Evolutionary conservation across 306 rosid species (phyloP), one percentile per base, ranked within the genome.

Genomic region (Casuarina equisetifolia): DNA sequence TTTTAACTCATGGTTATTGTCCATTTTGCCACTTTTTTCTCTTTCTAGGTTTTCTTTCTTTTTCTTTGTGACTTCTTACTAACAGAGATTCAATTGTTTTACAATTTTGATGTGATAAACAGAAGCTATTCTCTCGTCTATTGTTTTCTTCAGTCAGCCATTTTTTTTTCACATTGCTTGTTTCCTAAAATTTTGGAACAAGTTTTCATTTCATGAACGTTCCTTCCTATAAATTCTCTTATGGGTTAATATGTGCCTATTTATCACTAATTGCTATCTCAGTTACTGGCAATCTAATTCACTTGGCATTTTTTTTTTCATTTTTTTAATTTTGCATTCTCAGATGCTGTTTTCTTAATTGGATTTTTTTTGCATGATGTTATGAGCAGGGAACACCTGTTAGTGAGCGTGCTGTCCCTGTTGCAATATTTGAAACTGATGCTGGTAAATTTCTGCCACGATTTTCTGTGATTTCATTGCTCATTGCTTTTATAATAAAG

Each of bases 331-430:
- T 25, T 25, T 25, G 32, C 1, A 25, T 25, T 25, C 32, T 25
- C 32, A 25, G 50, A 20, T 63, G 78, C 49, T 64, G 69, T 9
- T 3, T 13, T 58, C 45, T 48, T 59, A 64, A 75, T 70, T 70
- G 17, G 73, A 16, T 40, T 42, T 6, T 62, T 66, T 66, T 61
- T 44, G 15, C 19, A 17, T 73, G 76, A 52, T 39, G 38, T 81
- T 81, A 75, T 75, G 84, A 84, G 75, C 82, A 95, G 98, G 98
- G 98, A 76, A 88, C 98, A 68, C 96, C 98, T 78, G 98, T 95
- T 73, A 95, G 98, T 17, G 98, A 91, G 88, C 98, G 98, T 80
- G 98, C 98, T 85, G 88, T 95, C 79, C 98, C 98, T 74, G 98
- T 95, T 81, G 98, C 98, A 75, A 92, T 95, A 82, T 95, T 95